A percentile compares a stretch with the other conserved stretches of the same genome.
Conservation (phyloP, 2,329 filamentous ascomycete species). For the Elsinoe arachidis region DNA sequence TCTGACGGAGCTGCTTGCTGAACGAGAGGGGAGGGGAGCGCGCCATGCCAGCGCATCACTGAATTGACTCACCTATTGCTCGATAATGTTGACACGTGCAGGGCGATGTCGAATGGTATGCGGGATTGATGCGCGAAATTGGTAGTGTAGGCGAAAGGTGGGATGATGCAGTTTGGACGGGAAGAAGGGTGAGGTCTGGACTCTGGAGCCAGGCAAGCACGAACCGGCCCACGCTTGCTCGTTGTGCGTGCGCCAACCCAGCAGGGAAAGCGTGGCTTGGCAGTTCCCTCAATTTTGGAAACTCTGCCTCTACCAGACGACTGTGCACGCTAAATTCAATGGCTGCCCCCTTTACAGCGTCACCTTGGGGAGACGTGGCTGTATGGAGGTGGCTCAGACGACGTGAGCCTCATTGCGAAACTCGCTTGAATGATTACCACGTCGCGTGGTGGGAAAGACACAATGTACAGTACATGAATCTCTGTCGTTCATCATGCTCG, state of each 20-base stretch:
- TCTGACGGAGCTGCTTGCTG: constrained; percentile 4
- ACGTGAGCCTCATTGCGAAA: not conserved
- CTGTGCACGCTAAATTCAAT: not conserved
- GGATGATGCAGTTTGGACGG: not conserved
- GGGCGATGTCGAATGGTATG: not conserved
- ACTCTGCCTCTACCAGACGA: not conserved
- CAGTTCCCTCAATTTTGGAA: not conserved
- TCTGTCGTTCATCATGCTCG: not conserved
- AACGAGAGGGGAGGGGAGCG: not conserved
- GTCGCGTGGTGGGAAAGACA: not conserved
- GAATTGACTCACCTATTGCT: not conserved
- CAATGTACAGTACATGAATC: not conserved
- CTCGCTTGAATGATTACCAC: not conserved
- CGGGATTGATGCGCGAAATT: constrained; percentile 6
- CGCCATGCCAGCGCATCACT: not conserved
- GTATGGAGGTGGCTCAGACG: not conserved
- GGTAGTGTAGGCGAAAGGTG: not conserved
- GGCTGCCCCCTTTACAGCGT: not conserved
- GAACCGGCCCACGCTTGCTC: not conserved
- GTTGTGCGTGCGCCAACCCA: not conserved
- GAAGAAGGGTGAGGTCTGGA: constrained; percentile 10
- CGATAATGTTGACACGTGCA: constrained; percentile 4
- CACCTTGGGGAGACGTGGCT: not conserved
- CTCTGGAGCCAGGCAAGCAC: constrained; percentile 1
- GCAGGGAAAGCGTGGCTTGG: constrained; percentile 3